phyloP scores from a whole-genome alignment of 305 asterid genomes.

The Andrographis paniculata region DNA sequence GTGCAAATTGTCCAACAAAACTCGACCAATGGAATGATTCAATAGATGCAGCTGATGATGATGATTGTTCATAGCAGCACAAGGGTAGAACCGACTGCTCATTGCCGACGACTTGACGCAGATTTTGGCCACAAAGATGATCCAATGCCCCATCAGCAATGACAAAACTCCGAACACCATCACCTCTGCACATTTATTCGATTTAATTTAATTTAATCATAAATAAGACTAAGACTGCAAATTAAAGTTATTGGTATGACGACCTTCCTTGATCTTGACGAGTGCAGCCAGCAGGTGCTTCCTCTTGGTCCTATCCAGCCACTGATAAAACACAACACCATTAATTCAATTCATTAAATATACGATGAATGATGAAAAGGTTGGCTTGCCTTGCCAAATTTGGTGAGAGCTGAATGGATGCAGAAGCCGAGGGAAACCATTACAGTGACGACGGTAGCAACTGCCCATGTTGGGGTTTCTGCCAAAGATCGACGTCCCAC shows the following conservation, averaged over 20 bases:
- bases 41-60: conserved; percentile 21
- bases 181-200: conserved; percentile 55
- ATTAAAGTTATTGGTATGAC: not conserved
- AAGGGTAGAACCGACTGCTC: conserved; percentile 78
- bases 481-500: conserved; percentile 55
- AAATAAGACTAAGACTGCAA: not conserved
- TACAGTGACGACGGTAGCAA: conserved; percentile 55
- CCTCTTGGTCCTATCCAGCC: conserved; percentile 79
- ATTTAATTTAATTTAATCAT: conserved; percentile 4
- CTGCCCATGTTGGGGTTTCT: conserved; percentile 88
- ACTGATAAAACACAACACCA: conserved; percentile 34
- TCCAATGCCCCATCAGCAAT: conserved; percentile 94
- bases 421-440: conserved; percentile 52
- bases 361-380: not conserved
- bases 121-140: conserved; percentile 59
- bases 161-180: conserved; percentile 91
- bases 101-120: conserved; percentile 71
- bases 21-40: conserved; percentile 40
- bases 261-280: conserved; percentile 86
- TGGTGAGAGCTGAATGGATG: conserved; percentile 59
- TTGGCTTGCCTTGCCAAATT: conserved; percentile 43
- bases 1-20: conserved; percentile 23
- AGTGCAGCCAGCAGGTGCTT: conserved; percentile 70
- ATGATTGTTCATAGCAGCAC: conserved; percentile 32
- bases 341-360: not conserved